Conservation (phyloP, 495 filamentous ascomycete species). For the Lophium mytilinum region DNA sequence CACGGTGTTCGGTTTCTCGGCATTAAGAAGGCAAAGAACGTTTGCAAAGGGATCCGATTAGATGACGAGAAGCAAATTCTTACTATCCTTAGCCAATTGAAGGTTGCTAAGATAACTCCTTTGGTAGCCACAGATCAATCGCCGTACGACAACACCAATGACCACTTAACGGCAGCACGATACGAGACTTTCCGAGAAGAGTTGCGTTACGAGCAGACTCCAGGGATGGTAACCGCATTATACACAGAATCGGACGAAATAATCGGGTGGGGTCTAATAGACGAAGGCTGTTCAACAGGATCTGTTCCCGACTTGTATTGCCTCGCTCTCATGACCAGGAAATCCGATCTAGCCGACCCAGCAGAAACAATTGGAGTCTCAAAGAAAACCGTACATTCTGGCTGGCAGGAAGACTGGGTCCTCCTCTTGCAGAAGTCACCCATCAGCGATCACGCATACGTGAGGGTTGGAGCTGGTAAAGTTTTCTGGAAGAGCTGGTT, state of each 20-base stretch:
- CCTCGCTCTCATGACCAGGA: constrained; percentile 5
- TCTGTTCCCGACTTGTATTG: background rate
- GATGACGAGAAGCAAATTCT: constrained; percentile 2
- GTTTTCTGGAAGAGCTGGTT: background rate
- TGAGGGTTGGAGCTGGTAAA: constrained; percentile 4
- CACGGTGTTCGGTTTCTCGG: constrained; percentile 8
- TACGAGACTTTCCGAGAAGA: background rate
- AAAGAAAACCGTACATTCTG: background rate
- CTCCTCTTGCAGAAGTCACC: background rate
- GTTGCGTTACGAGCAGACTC: background rate
- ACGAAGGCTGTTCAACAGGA: background rate
- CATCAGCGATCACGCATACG: background rate
- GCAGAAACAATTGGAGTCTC: background rate
- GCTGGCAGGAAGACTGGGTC: constrained; percentile 6
- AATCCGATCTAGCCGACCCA: background rate
- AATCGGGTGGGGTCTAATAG: constrained; percentile 3
- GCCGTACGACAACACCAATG: background rate
- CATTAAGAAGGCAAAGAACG: constrained; percentile 8
- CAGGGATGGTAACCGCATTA: background rate
- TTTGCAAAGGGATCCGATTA: constrained; percentile 4
- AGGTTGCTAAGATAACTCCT: background rate
- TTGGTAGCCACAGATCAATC: background rate
- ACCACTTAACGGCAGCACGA: background rate
- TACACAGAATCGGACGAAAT: background rate
- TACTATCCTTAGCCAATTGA: background rate